Evolutionary conservation across 2,329 filamentous ascomycete species (phyloP), one percentile per base, ranked within the genome.

Genomic region (Pyrenophora seminiperda): DNA sequence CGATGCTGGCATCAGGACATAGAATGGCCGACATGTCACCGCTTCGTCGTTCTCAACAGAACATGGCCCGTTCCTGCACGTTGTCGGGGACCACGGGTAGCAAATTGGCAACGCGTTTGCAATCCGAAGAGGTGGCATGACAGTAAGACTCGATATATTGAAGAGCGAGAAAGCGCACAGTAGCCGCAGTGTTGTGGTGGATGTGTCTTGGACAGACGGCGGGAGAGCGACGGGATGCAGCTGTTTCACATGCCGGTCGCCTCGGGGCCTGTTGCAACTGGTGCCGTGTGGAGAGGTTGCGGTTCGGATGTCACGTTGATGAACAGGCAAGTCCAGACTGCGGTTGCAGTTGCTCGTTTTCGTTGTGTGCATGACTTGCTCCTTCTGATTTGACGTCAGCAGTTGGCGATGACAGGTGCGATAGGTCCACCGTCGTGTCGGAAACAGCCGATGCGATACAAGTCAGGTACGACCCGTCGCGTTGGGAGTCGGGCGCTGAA

Each of bases 221-320:
- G 33, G 24, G 38, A 15, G 22, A 17, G 30, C 19, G 42, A 22
- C 27, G 37, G 37, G 42, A 47, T 41, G 48, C 17, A 47, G 18
- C 29, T 14, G 48, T 51, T 51, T 51, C 42, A 45, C 24, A 51
- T 37, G 20, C 42, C 41, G 37, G 42, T 46, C 22, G 20, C 20
- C 34, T 33, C 32, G 18, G 30, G 30, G 9, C 33, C 33, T 39
- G 17, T 17, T 33, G 10, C 30, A 27, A 30, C 30, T 46, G n/a
- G 32, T 46, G 42, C 36, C 36, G 20, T 17, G 30, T 46, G 31
- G 47, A 22, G 36, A 36, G 30, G 29, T 31, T 37, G 20, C 14
- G 34, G 29, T 31, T 37, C 17, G 13, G 34, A 40, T 31, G 40
- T 22, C 20, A 33, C n/a, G 32, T 22, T 5, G 13, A 32, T 30